Evolutionary conservation across 345 rosid genomes (phyloP).

Genomic region (Kernera saxatilis): DNA sequence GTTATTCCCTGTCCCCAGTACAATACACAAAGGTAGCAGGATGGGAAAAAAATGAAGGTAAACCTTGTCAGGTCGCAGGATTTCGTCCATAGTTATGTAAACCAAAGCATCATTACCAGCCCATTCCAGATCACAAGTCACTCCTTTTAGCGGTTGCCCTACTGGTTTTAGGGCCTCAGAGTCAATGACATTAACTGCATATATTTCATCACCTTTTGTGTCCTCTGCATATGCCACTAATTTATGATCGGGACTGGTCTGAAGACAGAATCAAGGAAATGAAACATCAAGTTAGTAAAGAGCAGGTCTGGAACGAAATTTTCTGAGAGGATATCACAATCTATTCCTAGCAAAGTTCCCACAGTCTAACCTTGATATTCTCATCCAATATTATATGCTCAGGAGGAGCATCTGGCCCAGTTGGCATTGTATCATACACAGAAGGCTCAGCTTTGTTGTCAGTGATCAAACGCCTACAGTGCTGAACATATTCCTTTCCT

Average conservation of each 20-base stretch:
- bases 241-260: constrained; percentile 76
- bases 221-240: constrained; percentile 87
- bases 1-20: background rate
- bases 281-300: background rate
- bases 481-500: constrained; percentile 85
- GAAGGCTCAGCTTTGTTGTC: constrained; percentile 42
- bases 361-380: constrained; percentile 55
- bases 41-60: background rate
- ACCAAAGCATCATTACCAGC: constrained; percentile 77
- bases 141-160: constrained; percentile 49
- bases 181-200: constrained; percentile 59
- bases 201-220: constrained; percentile 76
- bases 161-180: constrained; percentile 44
- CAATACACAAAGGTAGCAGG: background rate
- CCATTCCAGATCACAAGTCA: constrained; percentile 62
- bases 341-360: background rate
- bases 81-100: constrained; percentile 79
- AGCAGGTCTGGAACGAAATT: background rate
- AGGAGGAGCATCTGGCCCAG: constrained; percentile 65
- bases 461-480: constrained; percentile 53
- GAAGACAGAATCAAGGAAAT: constrained; percentile 3
- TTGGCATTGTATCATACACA: constrained; percentile 67
- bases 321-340: background rate
- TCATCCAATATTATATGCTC: constrained; percentile 88
- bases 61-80: constrained; percentile 87